Evolutionary conservation across 1,284 basidiomycete genomes (phyloP), one percentile per base, ranked within the genome.

Genomic region (Tylopilus sp.): DNA sequence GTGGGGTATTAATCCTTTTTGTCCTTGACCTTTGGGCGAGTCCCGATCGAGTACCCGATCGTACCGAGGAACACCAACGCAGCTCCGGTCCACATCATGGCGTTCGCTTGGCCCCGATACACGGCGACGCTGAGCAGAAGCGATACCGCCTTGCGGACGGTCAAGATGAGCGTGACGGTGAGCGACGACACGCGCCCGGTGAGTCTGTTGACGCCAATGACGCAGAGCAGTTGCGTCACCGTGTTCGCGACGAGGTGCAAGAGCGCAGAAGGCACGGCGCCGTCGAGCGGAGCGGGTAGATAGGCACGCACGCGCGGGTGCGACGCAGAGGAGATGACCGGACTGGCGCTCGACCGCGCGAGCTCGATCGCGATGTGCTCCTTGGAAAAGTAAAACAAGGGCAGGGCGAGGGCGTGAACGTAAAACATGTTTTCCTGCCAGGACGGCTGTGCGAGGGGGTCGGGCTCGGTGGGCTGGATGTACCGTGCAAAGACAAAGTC

Each of bases 361-460:
- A 85, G 66, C 58, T 90, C 88, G 0, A 67, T 59, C 9, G 61
- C 42, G 52, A 92, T 74, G 60, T 81, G 80, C 19, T 74, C 63
- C 1, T 82, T 72, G 39, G 86, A 72, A 51, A 81, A 81, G 50
- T 78, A 57, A 72, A 92, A 92, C 74, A 90, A 77, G 4, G 88
- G 90, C 14, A 92, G 76, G 7, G 83, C 81, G 49, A 90, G 79
- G 64, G 85, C 83, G 69, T 91, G 88, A 22, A 90, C 76, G 70
- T 94, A 98, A 74, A 97, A 98, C 78, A 98, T 85, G 29, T 84
- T 86, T 73, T 98, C 94, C 64, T 89, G 84, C 94, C 94, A 98
- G 56, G 76, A 64, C 59, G 79, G 67, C 50, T 66, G 65, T 10
- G 63, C 57, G 26, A 36, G 35, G 2, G 57, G 57, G 43, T 61